Base-by-base conservation (phyloP, 2,329 filamentous ascomycete species). In the Venturiaceae sp. region DNA sequence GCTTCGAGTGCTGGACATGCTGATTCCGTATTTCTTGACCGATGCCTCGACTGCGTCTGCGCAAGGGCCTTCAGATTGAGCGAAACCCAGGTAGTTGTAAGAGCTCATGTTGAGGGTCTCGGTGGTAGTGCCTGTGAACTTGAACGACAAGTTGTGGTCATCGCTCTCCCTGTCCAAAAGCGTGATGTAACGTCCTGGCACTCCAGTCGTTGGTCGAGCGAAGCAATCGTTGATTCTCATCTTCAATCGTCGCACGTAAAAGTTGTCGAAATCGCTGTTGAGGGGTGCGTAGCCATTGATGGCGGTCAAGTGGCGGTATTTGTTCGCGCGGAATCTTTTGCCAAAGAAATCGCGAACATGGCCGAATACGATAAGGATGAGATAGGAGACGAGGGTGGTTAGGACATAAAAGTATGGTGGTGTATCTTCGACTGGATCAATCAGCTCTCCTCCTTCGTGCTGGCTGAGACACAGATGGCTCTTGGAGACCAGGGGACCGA, bases 71-170 rank as follows among this genome's bases (percentile, higher is more conserved):
- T 97, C 92, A 0, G 94, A 96, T 72, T 99, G 94, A 55, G 94
- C 94, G 67, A 99, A 99, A 46, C 94, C 94, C 26, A 99, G 88
- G 71, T 99, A 99, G 75, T 99, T 99, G 81, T 99, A 99, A 1
- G 94, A 99, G 77, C 92, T 96, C 87, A 99, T 88, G 75, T 99
- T 99, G 66, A 99, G 78, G 0, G 94, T 97, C 74, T 99, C 90
- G 1, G 92, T 97, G 60, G 84, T 87, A 53, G 90, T 95, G 60
- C 94, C 94, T 1, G 89, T 92, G 72, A 91, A 85, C 70, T 88
- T 83, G 78, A 96, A 99, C 60, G 87, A 86, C 67, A 87, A 82
- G 75, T 99, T 99, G 78, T 90, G 91, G 70, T 99, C 90, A 69
- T 92, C 83, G 2, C 92, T 95, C 66, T 84, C 87, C 68, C 94